Conservation (phyloP, 2,329 filamentous ascomycete genomes). For the Ophiostoma australiae region DNA sequence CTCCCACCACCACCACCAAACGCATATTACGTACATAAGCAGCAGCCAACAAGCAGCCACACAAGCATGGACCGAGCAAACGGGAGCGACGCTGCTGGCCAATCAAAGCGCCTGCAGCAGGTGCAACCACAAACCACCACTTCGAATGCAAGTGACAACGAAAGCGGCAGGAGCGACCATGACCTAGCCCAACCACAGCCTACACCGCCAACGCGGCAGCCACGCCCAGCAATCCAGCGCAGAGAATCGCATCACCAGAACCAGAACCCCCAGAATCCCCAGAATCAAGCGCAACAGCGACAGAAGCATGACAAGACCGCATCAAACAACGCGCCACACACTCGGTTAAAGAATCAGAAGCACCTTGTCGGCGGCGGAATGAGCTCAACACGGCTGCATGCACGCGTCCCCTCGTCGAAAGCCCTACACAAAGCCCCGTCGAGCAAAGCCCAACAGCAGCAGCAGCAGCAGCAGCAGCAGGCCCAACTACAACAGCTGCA, state of each 20-base stretch:
- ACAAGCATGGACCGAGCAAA: constrained; percentile 19
- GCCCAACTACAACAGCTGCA: constrained; percentile 19
- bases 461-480: constrained; percentile 20
- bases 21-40: background rate
- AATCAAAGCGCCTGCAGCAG: constrained; percentile 24
- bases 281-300: constrained; percentile 16
- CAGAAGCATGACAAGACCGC: constrained; percentile 12
- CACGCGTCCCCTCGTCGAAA: constrained; percentile 50
- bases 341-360: constrained; percentile 38
- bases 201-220: constrained; percentile 17
- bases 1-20: background rate
- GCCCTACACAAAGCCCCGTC: constrained; percentile 41
- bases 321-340: constrained; percentile 34
- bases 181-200: constrained; percentile 14
- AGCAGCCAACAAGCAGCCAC: constrained; percentile 7
- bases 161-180: constrained; percentile 16
- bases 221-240: constrained; percentile 10
- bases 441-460: constrained; percentile 26
- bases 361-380: constrained; percentile 41
- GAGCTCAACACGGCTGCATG: constrained; percentile 43
- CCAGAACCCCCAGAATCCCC: background rate
- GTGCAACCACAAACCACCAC: constrained; percentile 17
- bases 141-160: constrained; percentile 6
- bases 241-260: constrained; percentile 17
- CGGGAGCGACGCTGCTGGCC: constrained; percentile 19